Base-by-base conservation (phyloP, 257 asterid species). In the Verbascum thapsus region DNA sequence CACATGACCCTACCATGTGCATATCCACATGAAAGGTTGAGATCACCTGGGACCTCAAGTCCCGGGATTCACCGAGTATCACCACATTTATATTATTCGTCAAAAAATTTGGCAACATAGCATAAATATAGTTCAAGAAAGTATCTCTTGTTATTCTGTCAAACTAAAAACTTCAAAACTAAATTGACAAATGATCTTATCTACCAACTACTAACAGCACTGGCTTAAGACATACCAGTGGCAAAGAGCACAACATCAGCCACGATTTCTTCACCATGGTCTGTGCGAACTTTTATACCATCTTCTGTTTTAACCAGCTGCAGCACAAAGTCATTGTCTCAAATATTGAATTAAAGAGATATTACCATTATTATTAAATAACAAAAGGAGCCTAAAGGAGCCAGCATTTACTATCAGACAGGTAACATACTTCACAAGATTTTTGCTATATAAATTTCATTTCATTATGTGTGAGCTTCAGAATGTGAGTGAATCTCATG, bases 201-300 rank as follows among this genome's bases (percentile, higher is more conserved):
- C 55, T 51, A 13, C 13, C 5, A 11, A 15, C 17, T 35, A 60
- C 3, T 32, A 58, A 63, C n/a, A 8, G 32, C 11, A 59, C 53
- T 44, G 16, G 71, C 45, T 40, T 17, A 44, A 67, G 63, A 62
- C 32, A 78, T 90, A 94, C 99, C 99, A 12, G 97, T 94, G 71
- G 99, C 99, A 77, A 94, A 85, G 71, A 94, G 97, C 68, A 94
- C 99, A 66, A 74, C 96, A 78, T 94, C 99, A 30, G 96, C 99
- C 57, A 75, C 63, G 65, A 85, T 74, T 72, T 83, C 96, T 81
- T 85, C 94, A 47, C 97, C 95, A 53, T 80, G 94, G 71, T 90
- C 96, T 0, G 96, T 84, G 22, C 49, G 77, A 56, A 81, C 96
- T 80, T 80, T 90, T 70, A 94, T 76, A 58, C 97, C 97, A 61